Base-by-base conservation (phyloP, 148 eudicot species). In the Cornus suecica region DNA sequence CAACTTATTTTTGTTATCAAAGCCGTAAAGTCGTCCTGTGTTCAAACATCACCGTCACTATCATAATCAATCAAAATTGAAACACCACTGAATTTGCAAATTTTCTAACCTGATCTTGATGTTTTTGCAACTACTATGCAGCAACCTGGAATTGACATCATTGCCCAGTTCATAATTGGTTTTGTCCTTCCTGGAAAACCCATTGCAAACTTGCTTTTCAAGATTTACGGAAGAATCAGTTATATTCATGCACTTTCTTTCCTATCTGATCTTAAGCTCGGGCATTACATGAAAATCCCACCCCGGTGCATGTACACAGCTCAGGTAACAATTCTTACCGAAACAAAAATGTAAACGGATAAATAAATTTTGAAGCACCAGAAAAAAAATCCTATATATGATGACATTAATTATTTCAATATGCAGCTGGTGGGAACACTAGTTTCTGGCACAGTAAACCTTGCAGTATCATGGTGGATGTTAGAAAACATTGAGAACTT, bases 201-300 rank as follows among this genome's bases (percentile, higher is more conserved):
- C 69, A 96, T 96, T 27, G 99, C 99, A 18, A 96, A 88, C 86
- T 68, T 96, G 80, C 83, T 96, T 69, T 96, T 96, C 98, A 96
- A 96, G 84, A 93, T 96, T 20, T 96, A 93, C 29, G 98, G 99
- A 24, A 84, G 98, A 74, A 91, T 87, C 76, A 96, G 99, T 78
- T 90, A 93, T 2, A 74, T 88, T 27, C 98, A 96, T 70, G 99
- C 99, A 69, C 90, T 96, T 26, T 82, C 98, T 6, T 96, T 96
- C 80, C 75, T 96, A 42, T 86, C 98, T 14, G 99, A 96, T 82
- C 99, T 96, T 63, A 96, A 96, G 81, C 97, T 96, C 5, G 99
- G 99, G 16, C 97, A 96, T 80, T 96, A 96, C 92, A 93, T 96
- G 99, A 96, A 96, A 79, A 96, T 96, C 54, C 99, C 99, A 7